Evolutionary conservation across 257 asterid species (phyloP).

Genomic region (Penstemon newberryi): DNA sequence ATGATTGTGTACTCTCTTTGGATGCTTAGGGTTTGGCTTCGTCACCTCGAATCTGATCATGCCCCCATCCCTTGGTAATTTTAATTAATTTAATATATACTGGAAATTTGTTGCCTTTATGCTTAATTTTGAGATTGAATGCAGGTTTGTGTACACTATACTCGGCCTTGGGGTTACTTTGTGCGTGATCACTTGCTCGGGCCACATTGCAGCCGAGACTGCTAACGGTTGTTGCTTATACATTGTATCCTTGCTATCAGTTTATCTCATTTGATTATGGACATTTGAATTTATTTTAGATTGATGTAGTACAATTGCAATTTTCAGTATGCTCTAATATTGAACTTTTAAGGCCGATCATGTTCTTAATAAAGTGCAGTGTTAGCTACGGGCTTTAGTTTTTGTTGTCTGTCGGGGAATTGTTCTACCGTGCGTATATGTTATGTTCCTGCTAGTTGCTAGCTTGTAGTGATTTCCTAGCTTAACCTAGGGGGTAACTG

Average conservation of each 20-base stretch:
- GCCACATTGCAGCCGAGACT: conserved; percentile 73
- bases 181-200: conserved; percentile 57
- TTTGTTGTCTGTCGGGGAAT: too few relatives aligned
- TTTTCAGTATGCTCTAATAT: too few relatives aligned
- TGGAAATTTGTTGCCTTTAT: too few relatives aligned
- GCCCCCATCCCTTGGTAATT: conserved; percentile 69
- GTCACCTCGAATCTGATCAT: conserved; percentile 40
- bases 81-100: not conserved
- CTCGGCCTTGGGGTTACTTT: conserved; percentile 59
- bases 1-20: conserved; percentile 76
- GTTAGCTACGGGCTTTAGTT: too few relatives aligned
- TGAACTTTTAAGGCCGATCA: too few relatives aligned
- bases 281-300: too few relatives aligned
- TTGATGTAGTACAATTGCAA: too few relatives aligned
- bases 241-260: conserved; percentile 51
- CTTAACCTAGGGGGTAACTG: too few relatives aligned
- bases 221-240: conserved; percentile 61
- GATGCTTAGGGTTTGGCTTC: conserved; percentile 85
- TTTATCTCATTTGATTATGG: not conserved
- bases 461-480: too few relatives aligned
- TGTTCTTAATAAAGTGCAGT: not conserved
- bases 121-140: not conserved
- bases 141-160: conserved; percentile 63
- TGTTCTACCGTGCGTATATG: too few relatives aligned
- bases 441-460: too few relatives aligned